Conservation (phyloP, 192 early-diverging fungal genomes). For the Backusella luteola region DNA sequence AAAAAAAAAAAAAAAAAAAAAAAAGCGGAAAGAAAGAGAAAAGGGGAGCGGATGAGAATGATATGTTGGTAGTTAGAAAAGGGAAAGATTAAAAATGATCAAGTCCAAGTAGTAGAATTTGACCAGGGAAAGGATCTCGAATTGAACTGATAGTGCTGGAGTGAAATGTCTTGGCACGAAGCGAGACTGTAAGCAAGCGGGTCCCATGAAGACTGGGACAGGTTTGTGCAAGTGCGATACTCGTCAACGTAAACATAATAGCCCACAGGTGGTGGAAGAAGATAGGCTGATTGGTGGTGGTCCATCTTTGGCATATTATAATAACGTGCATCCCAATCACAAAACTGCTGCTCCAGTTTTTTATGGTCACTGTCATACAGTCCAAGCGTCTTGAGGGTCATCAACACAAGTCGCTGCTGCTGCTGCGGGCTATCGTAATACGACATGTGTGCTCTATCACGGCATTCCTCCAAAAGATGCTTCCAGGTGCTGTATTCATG, state of each 20-base stretch:
- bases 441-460: conserved; percentile 16
- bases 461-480: conserved; percentile 40
- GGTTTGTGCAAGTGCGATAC: conserved; percentile 9
- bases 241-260: conserved; percentile 3
- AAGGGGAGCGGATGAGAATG: neutral
- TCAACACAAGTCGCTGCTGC: neutral
- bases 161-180: neutral
- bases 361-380: conserved; percentile 5
- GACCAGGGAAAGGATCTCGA: conserved; percentile 4
- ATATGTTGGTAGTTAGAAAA: neutral
- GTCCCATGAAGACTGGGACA: conserved; percentile 17
- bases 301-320: neutral
- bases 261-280: conserved; percentile 6
- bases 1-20: neutral
- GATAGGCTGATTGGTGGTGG: conserved; percentile 6
- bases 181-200: conserved; percentile 7
- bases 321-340: neutral
- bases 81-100: neutral
- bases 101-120: conserved; percentile 2
- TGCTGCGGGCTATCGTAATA: neutral
- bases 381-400: conserved; percentile 15
- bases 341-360: neutral
- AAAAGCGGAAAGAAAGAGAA: neutral
- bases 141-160: neutral
- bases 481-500: conserved; percentile 71